phyloP scores from a whole-genome alignment of 257 asterid species.

The Scutellaria baicalensis region DNA sequence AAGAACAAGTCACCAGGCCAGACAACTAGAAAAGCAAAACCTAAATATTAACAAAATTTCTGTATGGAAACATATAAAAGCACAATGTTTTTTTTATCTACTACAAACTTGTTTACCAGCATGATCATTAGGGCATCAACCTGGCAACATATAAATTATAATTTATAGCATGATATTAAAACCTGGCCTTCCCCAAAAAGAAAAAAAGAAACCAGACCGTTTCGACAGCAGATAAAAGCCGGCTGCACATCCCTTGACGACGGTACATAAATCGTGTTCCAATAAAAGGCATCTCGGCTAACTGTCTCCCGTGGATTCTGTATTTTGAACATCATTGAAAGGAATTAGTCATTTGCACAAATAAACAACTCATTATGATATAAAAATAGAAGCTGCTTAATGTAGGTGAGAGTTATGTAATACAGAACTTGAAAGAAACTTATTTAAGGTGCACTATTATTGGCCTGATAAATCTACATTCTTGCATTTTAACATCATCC shows the following conservation, averaged over 20 bases:
- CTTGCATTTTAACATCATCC: background rate
- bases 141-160: too few relatives aligned
- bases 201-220: slow-evolving; percentile 39
- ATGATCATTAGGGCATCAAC: too few relatives aligned
- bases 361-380: background rate
- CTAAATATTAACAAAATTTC: background rate
- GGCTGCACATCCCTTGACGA: slow-evolving; percentile 91
- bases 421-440: background rate
- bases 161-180: background rate
- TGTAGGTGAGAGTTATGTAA: background rate
- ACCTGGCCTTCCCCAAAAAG: background rate
- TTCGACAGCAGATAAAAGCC: slow-evolving; percentile 68
- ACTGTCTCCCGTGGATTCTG: slow-evolving; percentile 76
- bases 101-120: too few relatives aligned
- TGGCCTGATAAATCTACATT: slow-evolving; percentile 4
- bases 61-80: background rate
- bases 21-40: background rate
- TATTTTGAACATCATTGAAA: slow-evolving; percentile 13
- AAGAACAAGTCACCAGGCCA: background rate
- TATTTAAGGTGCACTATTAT: background rate
- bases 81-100: too few relatives aligned
- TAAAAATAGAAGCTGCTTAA: background rate
- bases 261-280: slow-evolving; percentile 74
- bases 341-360: slow-evolving; percentile 11
- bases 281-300: slow-evolving; percentile 98